Evolutionary conservation across 208 protist species (phyloP).

Genomic region (Trypanosoma theileri): DNA sequence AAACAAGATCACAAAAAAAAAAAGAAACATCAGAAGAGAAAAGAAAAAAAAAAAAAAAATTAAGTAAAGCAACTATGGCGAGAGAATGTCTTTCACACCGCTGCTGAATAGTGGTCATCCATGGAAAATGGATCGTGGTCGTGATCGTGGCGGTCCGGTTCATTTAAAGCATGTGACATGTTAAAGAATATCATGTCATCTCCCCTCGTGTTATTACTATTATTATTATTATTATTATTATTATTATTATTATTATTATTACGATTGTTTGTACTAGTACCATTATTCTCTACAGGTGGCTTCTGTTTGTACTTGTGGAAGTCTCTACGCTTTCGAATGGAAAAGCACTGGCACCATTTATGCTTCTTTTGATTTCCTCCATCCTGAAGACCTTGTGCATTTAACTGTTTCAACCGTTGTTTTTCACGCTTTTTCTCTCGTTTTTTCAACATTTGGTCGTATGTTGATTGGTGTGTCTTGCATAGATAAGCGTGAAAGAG

Average conservation of each 20-base stretch:
- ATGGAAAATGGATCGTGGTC: too few species aligned
- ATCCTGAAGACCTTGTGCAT: constrained; percentile 18
- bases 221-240: neutral
- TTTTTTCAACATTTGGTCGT: constrained; percentile 72
- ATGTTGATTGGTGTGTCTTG: constrained; percentile 60
- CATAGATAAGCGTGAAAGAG: constrained; percentile 75
- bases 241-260: neutral
- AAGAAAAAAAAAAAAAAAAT: too few species aligned
- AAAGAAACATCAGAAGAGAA: too few species aligned
- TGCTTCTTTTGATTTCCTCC: neutral
- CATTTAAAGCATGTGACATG: too few species aligned
- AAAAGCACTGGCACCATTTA: constrained; percentile 36
- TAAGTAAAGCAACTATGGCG: too few species aligned
- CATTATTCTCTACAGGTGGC: constrained; percentile 10
- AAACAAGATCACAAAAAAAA: too few species aligned
- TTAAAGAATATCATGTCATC: too few species aligned
- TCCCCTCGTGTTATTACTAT: too few species aligned
- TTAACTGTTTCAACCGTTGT: constrained; percentile 1
- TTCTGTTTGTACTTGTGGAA: constrained; percentile 59
- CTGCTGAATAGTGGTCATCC: too few species aligned
- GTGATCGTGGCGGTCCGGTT: too few species aligned
- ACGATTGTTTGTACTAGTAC: neutral
- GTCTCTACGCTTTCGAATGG: constrained; percentile 61
- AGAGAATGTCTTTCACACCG: too few species aligned
- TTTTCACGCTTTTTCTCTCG: constrained; percentile 54